Conservation (phyloP, 352 stramenopile genomes). For the Hyaloperonospora brassicae region DNA sequence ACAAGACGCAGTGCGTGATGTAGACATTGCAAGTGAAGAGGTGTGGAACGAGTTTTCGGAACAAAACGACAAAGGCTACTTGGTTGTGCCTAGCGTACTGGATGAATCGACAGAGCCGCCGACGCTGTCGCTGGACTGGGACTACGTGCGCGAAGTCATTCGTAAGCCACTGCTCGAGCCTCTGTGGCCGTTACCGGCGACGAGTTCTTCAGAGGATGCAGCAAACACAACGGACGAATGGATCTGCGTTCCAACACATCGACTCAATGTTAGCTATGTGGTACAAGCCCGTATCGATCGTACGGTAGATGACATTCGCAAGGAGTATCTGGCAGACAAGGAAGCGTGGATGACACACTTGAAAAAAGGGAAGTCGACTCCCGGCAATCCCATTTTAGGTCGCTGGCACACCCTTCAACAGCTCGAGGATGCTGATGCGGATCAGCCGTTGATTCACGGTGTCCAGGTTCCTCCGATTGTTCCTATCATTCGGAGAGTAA, state of each 20-base stretch:
- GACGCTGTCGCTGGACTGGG: constrained; percentile 48
- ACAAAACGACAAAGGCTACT: constrained; percentile 84
- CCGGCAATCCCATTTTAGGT: constrained; percentile 67
- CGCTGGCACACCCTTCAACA: constrained; percentile 67
- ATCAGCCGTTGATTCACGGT: constrained; percentile 57
- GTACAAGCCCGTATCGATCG: constrained; percentile 36
- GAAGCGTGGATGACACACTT: constrained; percentile 41
- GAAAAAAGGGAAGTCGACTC: constrained; percentile 55
- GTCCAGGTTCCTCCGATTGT: constrained; percentile 72
- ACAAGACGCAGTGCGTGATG: constrained; percentile 56
- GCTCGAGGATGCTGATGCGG: constrained; percentile 41
- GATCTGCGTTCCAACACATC: constrained; percentile 63
- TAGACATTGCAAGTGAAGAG: constrained; percentile 47
- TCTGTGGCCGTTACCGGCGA: constrained; percentile 51
- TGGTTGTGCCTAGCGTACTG: constrained; percentile 58
- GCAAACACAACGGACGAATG: constrained; percentile 34
- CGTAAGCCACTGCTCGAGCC: constrained; percentile 51
- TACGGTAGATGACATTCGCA: constrained; percentile 38
- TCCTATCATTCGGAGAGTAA: constrained; percentile 72
- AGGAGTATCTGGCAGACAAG: constrained; percentile 42
- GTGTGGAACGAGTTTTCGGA: constrained; percentile 79
- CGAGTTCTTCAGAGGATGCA: constrained; percentile 6
- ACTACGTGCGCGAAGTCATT: constrained; percentile 55
- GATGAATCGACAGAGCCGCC: constrained; percentile 18
- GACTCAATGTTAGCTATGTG: constrained; percentile 67